Evolutionary conservation across 2,329 filamentous ascomycete genomes (phyloP), one percentile per base, ranked within the genome.

Genomic region (Juglanconis oblonga): DNA sequence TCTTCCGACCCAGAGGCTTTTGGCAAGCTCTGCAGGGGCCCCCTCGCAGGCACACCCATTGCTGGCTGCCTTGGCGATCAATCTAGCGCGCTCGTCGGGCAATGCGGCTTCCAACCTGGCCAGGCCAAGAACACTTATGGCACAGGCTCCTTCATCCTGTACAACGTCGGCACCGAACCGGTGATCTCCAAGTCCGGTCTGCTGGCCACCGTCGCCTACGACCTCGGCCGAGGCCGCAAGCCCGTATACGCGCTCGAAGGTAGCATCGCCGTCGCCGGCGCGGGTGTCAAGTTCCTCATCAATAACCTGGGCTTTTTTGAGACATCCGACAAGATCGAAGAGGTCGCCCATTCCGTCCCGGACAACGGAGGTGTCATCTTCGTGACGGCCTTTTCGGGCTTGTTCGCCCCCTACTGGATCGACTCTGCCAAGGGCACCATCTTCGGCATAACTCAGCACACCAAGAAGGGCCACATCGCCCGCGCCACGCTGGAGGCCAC

Each of bases 381-480:
- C 68, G 92, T 97, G 62, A 96, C 92, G 3, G 92, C 92, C 1
- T 97, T 97, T 72, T 92, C 89, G 73, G 92, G 92, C 57, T 82
- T 97, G 3, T 96, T 96, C 71, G 92, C 92, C 1, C 92, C 92
- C 0, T 96, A 97, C 74, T 97, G 92, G 92, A 94, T 96, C 63
- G 92, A 96, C 71, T 91, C 96, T 75, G 92, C 92, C 24, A 89
- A 92, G 72, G 92, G 92, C 61, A 96, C 92, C 5, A 86, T 95
- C 58, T 93, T 94, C 68, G 91, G 91, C 52, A 88, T 96, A 65
- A 95, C 91, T 0, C 89, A 93, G 67, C 89, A 92, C 76, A 97
- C 92, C 0, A 83, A 92, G 70, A 87, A 87, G 67, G 91, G 91
- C 14, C 92, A 97, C 72, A 91, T 97, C 67, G 92, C 91, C 49